phyloP scores from a whole-genome alignment of 345 rosid species.

The Carallia pectinifolia region DNA sequence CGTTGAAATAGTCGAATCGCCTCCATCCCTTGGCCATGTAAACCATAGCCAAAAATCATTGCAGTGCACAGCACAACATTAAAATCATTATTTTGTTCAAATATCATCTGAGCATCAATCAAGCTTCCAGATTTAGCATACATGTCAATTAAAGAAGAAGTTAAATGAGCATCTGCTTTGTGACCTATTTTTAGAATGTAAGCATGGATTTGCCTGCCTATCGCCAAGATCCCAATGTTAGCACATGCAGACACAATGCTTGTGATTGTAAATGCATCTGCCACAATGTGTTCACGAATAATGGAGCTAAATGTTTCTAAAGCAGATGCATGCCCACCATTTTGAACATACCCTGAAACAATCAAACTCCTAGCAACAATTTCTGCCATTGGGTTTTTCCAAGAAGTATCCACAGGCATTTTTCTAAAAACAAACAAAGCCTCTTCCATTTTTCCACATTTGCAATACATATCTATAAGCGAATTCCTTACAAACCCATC shows the following conservation, averaged over 20 bases:
- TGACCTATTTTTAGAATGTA: constrained; percentile 44
- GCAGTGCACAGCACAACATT: constrained; percentile 50
- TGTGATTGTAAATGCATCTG: constrained; percentile 45
- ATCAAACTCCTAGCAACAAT: constrained; percentile 42
- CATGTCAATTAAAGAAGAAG: constrained; percentile 51
- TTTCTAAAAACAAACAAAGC: constrained; percentile 26
- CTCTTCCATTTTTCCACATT: constrained; percentile 41
- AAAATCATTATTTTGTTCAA: constrained; percentile 24
- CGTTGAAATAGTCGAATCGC: constrained; percentile 34
- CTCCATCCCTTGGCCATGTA: constrained; percentile 46
- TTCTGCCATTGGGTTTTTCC: constrained; percentile 23
- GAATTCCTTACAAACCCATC: constrained; percentile 43
- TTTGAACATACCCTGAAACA: constrained; percentile 51
- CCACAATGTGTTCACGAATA: constrained; percentile 27
- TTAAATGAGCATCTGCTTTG: constrained; percentile 39
- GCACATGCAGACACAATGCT: constrained; percentile 53
- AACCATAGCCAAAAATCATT: constrained; percentile 47
- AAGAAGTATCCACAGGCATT: constrained; percentile 9
- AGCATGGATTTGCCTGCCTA: constrained; percentile 50
- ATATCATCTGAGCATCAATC: constrained; percentile 37
- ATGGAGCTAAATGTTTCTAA: constrained; percentile 35
- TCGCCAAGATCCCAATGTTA: constrained; percentile 29
- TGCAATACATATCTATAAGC: constrained; percentile 50
- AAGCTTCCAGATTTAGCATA: constrained; percentile 53
- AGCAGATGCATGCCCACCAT: constrained; percentile 37